These are phyloP conservation scores for Rhodocollybia butyracea DNA, from an alignment of 768 basidiomycete species.

Conservation along the genomic window DNA sequence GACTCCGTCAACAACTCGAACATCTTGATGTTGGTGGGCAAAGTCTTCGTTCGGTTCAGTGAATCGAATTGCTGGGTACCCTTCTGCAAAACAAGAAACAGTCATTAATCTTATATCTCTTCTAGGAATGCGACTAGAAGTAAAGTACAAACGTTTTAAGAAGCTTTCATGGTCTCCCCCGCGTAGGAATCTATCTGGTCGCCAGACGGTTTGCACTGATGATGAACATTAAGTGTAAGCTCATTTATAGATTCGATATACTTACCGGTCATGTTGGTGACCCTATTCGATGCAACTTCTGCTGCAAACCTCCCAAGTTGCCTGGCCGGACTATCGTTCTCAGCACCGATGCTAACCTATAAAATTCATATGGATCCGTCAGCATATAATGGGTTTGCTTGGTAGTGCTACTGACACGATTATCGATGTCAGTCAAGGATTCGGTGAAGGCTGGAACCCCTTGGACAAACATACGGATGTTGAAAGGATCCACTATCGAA, in stretches of 20 bases:
- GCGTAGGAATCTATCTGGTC: constrained; percentile 51
- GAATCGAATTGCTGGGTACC: constrained; percentile 53
- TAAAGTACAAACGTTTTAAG: too few species aligned
- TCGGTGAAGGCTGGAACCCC: constrained; percentile 45
- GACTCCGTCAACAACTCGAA: constrained; percentile 45
- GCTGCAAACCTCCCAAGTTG: constrained; percentile 49
- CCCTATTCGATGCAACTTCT: constrained; percentile 47
- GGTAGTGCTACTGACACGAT: too few species aligned
- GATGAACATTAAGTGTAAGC: not conserved
- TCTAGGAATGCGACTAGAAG: too few species aligned
- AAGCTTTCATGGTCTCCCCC: constrained; percentile 55
- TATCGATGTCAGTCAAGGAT: constrained; percentile 30
- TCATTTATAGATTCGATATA: not conserved
- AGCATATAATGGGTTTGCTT: too few species aligned
- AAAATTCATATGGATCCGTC: too few species aligned
- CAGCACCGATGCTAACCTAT: constrained; percentile 44
- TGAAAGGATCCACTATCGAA: constrained; percentile 34
- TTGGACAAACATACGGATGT: constrained; percentile 49
- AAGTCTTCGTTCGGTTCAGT: constrained; percentile 57
- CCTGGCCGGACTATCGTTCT: constrained; percentile 51
- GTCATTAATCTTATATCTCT: too few species aligned
- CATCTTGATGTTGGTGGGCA: constrained; percentile 56
- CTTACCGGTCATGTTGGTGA: constrained; percentile 49
- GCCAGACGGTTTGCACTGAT: constrained; percentile 47
- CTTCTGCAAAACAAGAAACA: too few species aligned